Percentiles rank a stretch among this genome's conserved stretches.
phyloP scores from a whole-genome alignment of 75 land plant species.

The Azolla pinnata region DNA sequence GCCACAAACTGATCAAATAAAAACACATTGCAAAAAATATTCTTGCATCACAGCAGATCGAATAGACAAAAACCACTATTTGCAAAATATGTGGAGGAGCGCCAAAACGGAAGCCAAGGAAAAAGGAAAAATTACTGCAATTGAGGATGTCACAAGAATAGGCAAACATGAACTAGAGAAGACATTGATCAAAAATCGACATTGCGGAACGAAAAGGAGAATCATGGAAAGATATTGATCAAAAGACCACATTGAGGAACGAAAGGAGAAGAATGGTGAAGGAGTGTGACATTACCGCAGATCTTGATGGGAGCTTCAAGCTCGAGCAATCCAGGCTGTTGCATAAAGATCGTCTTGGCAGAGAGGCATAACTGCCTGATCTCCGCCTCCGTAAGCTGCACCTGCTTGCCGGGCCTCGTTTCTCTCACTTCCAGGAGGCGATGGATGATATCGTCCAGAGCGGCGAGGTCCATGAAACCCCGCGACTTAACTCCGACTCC shows the following conservation, averaged over 20 bases:
- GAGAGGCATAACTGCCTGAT: slow-evolving; percentile 59
- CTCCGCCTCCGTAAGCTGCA: slow-evolving; percentile 67
- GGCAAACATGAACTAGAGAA: no score
- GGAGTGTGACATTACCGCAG: slow-evolving; percentile 35
- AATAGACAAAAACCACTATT: no score
- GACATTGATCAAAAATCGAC: not conserved
- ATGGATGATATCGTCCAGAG: slow-evolving; percentile 48
- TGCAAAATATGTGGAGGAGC: no score
- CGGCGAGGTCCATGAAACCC: slow-evolving; percentile 33
- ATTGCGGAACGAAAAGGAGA: not conserved
- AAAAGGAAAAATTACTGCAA: not conserved
- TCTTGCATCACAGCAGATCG: no score
- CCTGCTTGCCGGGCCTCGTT: slow-evolving; percentile 58
- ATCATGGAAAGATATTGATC: not conserved
- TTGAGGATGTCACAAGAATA: no score
- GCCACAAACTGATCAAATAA: no score
- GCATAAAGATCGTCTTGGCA: slow-evolving; percentile 57
- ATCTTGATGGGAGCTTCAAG: slow-evolving; percentile 83
- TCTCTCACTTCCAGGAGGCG: slow-evolving; percentile 47
- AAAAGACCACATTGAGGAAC: not conserved
- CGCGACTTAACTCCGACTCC: no score
- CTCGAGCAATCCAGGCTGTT: slow-evolving; percentile 67
- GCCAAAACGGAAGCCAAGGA: not conserved
- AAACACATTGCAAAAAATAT: no score
- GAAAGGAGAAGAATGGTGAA: not conserved